A percentile compares a stretch with the other conserved stretches of the same genome.
Evolutionary conservation across 805 yeast species (phyloP).

Genomic region (Lipomyces sp.): DNA sequence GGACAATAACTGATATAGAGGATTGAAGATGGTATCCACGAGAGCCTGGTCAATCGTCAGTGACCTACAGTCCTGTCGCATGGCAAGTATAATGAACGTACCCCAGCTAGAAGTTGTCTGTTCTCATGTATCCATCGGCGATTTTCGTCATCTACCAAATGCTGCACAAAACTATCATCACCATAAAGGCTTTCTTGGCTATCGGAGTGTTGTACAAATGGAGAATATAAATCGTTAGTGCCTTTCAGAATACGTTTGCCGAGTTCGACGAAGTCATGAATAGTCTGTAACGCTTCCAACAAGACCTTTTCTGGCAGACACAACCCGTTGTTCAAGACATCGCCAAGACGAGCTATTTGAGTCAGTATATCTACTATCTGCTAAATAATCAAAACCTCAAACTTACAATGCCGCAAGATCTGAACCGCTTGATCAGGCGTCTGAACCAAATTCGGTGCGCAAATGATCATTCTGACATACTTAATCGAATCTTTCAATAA

Average conservation of each 20-base stretch:
- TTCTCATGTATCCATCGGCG: constrained; percentile 11
- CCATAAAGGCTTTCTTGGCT: constrained; percentile 20
- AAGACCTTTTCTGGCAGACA: constrained; percentile 24
- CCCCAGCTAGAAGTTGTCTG: constrained; percentile 16
- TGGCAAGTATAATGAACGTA: constrained; percentile 2
- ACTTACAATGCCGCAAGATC: constrained; percentile 21
- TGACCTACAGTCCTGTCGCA: not conserved
- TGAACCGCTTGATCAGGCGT: constrained; percentile 19
- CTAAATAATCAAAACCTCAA: not conserved
- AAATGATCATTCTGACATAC: constrained; percentile 24
- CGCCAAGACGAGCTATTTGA: constrained; percentile 20
- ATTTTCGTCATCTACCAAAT: constrained; percentile 24
- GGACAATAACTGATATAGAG: constrained; percentile 26
- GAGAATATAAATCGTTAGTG: not conserved
- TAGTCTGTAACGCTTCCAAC: constrained; percentile 21
- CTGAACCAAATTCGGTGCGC: constrained; percentile 16
- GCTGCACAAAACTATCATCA: constrained; percentile 22
- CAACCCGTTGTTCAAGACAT: constrained; percentile 18
- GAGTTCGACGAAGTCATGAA: constrained; percentile 20
- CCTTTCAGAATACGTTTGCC: constrained; percentile 10
- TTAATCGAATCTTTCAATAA: constrained; percentile 27
- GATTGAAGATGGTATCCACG: constrained; percentile 9
- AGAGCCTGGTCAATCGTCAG: constrained; percentile 13
- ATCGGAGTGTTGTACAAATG: not conserved
- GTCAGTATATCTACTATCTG: not conserved